These are phyloP conservation scores for Linnemannia elongata DNA, from an alignment of 192 early-diverging fungal species.

Conservation along the genomic window DNA sequence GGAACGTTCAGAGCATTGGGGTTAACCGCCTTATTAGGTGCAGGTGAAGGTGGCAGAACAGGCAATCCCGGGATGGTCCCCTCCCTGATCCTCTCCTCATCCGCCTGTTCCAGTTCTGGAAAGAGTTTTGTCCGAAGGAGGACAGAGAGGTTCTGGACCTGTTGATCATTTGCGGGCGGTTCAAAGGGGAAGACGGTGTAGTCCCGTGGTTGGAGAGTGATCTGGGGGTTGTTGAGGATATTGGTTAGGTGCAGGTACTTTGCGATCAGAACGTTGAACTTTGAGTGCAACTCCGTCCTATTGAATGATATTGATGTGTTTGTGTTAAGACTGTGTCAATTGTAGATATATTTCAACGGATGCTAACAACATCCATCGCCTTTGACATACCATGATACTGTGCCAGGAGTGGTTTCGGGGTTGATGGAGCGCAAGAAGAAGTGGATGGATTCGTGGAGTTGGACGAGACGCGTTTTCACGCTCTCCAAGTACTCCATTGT, in stretches of 20 bases:
- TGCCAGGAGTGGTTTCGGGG: slow-evolving; percentile 36
- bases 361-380: too few relatives aligned
- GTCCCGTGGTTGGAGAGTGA: slow-evolving; percentile 15
- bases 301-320: neutral
- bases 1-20: neutral
- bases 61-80: slow-evolving; percentile 29
- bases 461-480: slow-evolving; percentile 46
- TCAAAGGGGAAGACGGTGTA: slow-evolving; percentile 52
- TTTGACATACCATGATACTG: slow-evolving; percentile 38
- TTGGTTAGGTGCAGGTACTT: slow-evolving; percentile 51
- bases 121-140: slow-evolving; percentile 49
- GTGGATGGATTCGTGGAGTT: slow-evolving; percentile 54
- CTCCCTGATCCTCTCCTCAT: slow-evolving; percentile 44
- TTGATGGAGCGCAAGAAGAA: slow-evolving; percentile 46
- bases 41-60: neutral
- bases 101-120: slow-evolving; percentile 44
- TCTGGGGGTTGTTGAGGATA: slow-evolving; percentile 44
- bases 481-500: slow-evolving; percentile 26
- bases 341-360: too few relatives aligned
- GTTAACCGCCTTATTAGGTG: neutral
- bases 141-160: slow-evolving; percentile 44
- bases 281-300: slow-evolving; percentile 56
- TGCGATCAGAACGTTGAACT: slow-evolving; percentile 54
- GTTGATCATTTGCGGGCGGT: slow-evolving; percentile 37
- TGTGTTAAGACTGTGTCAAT: neutral